Conservation (phyloP, 768 basidiomycete genomes). For the Nevesoporus exiguus region DNA sequence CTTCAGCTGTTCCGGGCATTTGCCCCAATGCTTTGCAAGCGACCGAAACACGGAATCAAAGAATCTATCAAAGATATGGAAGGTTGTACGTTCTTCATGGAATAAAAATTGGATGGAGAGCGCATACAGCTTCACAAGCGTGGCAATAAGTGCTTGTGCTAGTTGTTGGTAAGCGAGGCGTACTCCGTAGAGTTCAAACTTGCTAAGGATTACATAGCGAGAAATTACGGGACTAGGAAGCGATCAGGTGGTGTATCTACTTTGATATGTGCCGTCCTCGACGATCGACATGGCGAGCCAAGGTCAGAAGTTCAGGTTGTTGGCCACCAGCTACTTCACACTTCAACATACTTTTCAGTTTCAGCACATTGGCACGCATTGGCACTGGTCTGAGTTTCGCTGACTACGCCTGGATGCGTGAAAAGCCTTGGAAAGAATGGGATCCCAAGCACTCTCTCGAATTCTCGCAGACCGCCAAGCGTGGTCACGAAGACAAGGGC, state of each 20-base stretch:
- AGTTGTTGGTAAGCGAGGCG: conserved; percentile 65
- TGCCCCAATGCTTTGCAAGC: conserved; percentile 92
- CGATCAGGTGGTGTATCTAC: conserved; percentile 89
- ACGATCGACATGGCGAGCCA: conserved; percentile 63
- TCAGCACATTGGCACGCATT: conserved; percentile 83
- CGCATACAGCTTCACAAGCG: conserved; percentile 93
- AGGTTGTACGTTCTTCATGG: conserved; percentile 76
- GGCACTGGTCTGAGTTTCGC: conserved; percentile 84
- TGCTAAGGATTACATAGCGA: conserved; percentile 45
- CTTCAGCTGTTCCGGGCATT: conserved; percentile 84
- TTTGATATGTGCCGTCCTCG: conserved; percentile 84
- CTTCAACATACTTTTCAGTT: conserved; percentile 43
- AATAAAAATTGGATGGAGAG: conserved; percentile 98
- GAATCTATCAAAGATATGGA: conserved; percentile 85
- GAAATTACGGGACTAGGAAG: conserved; percentile 83
- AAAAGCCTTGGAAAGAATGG: conserved; percentile 80
- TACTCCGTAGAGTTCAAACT: neutral
- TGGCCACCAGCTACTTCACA: neutral
- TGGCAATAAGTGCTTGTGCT: conserved; percentile 87
- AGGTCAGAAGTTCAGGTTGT: conserved; percentile 42
- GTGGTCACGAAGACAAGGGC: conserved; percentile 73
- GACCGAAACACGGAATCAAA: conserved; percentile 76
- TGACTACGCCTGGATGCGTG: conserved; percentile 82
- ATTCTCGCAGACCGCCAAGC: conserved; percentile 62
- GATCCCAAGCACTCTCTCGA: conserved; percentile 69